Base-by-base conservation (phyloP, 495 filamentous ascomycete genomes). In the Alectoria sarmentosa region DNA sequence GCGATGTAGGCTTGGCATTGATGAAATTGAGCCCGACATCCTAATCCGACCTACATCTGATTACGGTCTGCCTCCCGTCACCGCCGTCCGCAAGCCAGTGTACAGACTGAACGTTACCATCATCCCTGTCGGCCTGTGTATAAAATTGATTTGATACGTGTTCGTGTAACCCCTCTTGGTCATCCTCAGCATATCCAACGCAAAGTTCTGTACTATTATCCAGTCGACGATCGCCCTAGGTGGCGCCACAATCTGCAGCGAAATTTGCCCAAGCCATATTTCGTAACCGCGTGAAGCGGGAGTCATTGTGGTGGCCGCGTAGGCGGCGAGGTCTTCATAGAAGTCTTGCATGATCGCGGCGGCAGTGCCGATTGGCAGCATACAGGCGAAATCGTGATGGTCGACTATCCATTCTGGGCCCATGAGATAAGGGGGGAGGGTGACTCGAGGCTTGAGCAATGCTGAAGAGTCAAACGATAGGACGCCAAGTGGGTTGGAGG, bases 111-210 rank as follows among this genome's bases (percentile, higher is more conserved):
- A 60, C 2, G 57, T 60, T 1, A 60, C 3, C 57, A 42, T 60
- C 36, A 7, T 32, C 8, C 36, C 57, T 39, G 57, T 60, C 26
- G 39, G 26, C 26, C 37, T 23, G 30, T 60, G 57, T 42, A 42
- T 60, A 6, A 41, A 41, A 17, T 42, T 60, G 39, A 60, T 60
- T n/a, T 42, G 57, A 41, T 60, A 60, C 11, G 57, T 32, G 57
- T 60, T 39, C 4, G 21, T 60, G 10, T 60, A 60, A 26, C 57
- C 57, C n/a, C 36, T 26, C 28, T 38, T 21, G 39, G 36, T 60
- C 57, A 60, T 3, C 30, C 28, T 42, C n/a, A 60, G n/a, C 37
- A 60, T 26, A 30, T 60, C n/a, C 21, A 60, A 32, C 1, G 57
- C 57, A 41, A 60, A 60, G 4, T 32, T 4, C 57, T 41, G 57